A percentile compares a stretch with the other conserved stretches of the same genome.
Conservation (phyloP, 2,329 filamentous ascomycete species). For the Cercospora sp. region DNA sequence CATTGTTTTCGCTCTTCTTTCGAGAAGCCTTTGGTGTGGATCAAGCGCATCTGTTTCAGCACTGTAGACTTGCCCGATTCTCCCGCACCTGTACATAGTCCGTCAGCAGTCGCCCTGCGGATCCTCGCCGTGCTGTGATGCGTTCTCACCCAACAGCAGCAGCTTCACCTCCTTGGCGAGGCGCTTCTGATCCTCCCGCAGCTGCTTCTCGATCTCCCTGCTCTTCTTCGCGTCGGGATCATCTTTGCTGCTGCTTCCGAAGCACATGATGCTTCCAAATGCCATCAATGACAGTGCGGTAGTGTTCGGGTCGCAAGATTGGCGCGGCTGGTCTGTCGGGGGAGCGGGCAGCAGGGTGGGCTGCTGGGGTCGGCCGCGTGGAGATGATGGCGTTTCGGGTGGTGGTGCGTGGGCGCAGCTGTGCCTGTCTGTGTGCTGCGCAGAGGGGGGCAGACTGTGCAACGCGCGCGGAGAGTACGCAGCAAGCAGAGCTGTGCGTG, state of each 20-base stretch:
- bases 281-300: slow-evolving; percentile 23
- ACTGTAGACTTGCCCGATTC: slow-evolving; percentile 97
- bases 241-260: slow-evolving; percentile 49
- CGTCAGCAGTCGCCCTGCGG: background rate
- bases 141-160: slow-evolving; percentile 72
- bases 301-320: background rate
- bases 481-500: slow-evolving; percentile 11
- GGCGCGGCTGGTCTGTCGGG: slow-evolving; percentile 3
- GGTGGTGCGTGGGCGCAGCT: slow-evolving; percentile 8
- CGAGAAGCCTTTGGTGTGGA: slow-evolving; percentile 89
- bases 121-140: background rate
- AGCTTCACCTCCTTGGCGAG: slow-evolving; percentile 90
- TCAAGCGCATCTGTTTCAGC: slow-evolving; percentile 98
- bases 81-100: slow-evolving; percentile 68
- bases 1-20: slow-evolving; percentile 88
- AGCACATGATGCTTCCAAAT: slow-evolving; percentile 50
- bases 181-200: slow-evolving; percentile 84
- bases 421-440: background rate
- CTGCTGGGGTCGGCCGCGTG: background rate
- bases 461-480: background rate
- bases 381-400: slow-evolving; percentile 3
- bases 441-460: slow-evolving; percentile 16
- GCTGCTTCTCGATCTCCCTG: slow-evolving; percentile 78
- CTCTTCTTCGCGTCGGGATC: slow-evolving; percentile 52
- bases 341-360: slow-evolving; percentile 9